Base-by-base conservation (phyloP, 495 filamentous ascomycete genomes). In the Lasiosphaeriaceae sp. region DNA sequence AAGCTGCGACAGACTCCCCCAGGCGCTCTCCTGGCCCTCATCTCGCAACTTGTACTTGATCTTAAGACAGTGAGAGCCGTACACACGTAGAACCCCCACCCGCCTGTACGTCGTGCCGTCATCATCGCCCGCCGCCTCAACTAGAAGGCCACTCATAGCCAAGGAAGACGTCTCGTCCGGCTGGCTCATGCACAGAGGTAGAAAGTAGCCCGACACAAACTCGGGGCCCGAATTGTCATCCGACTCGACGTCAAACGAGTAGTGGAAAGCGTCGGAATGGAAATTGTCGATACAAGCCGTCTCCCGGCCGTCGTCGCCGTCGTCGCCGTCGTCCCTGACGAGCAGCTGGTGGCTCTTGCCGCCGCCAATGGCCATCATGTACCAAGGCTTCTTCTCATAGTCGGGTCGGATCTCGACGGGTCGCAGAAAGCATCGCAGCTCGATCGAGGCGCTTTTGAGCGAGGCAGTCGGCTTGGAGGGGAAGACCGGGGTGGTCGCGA, bases 361-460 rank as follows among this genome's bases (percentile, higher is more conserved):
- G 22, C 54, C 54, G 4, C 54, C 31, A 19, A 56, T 56, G 34
- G 54, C 54, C 45, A 56, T 24, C 54, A 56, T 41, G 44, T 56
- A 56, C 54, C 54, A 56, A 12, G 54, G 45, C 29, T 49, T 56
- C 45, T 43, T 49, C 14, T 48, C 46, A 45, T 56, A 56, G 20
- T 56, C 54, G 17, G 54, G 54, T 20, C 44, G 44, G n/a, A 56
- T 21, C 46, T 56, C 54, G 45, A 56, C 54, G 24, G 26, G 44
- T 11, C 45, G 44, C 31, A 56, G 9, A 26, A 22, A 56, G 29
- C 54, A 56, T 14, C 45, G 45, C 29, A 56, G 17, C n/a, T 3
- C 14, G 44, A 56, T 16, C 22, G 54, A 56, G 7, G 54, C 54
- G 26, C 34, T 39, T 21, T 56, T 35, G 34, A 53, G 50, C 34